Conservation (phyloP, 1,284 basidiomycete genomes). For the Waitea zeae region DNA sequence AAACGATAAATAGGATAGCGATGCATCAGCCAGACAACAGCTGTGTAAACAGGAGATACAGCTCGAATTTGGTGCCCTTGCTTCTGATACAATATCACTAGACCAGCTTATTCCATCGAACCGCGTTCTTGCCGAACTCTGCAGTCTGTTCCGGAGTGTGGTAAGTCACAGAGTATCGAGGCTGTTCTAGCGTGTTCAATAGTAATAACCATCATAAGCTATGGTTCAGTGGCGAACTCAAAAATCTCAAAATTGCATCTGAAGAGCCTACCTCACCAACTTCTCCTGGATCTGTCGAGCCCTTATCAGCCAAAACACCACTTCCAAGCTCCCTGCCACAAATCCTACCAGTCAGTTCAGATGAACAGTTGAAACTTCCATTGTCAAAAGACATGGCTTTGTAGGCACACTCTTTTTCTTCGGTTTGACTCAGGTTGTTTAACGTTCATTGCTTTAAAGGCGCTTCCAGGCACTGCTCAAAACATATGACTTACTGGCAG, state of each 20-base stretch:
- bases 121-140: conserved; percentile 64
- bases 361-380: conserved; percentile 48
- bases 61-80: conserved; percentile 53
- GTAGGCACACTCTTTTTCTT: too few relatives aligned
- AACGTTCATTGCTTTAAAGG: conserved; percentile 27
- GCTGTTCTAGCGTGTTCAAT: background rate
- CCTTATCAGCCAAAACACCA: conserved; percentile 28
- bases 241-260: conserved; percentile 40
- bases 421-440: too few relatives aligned
- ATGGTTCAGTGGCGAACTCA: conserved; percentile 66
- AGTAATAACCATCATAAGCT: conserved; percentile 28
- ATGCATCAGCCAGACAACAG: conserved; percentile 26
- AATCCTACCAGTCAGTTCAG: conserved; percentile 17
- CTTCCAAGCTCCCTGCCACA: conserved; percentile 28
- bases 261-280: conserved; percentile 38
- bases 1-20: too few relatives aligned
- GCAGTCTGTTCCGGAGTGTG: conserved; percentile 74
- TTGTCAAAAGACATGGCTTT: conserved; percentile 76
- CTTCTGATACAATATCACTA: conserved; percentile 30
- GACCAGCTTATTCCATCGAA: conserved; percentile 63
- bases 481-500: conserved; percentile 80
- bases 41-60: conserved; percentile 62
- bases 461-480: conserved; percentile 81
- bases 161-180: conserved; percentile 47
- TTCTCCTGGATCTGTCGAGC: conserved; percentile 28